Base-by-base conservation (phyloP, 148 eudicot species). In the Rhododendron griersonianum region DNA sequence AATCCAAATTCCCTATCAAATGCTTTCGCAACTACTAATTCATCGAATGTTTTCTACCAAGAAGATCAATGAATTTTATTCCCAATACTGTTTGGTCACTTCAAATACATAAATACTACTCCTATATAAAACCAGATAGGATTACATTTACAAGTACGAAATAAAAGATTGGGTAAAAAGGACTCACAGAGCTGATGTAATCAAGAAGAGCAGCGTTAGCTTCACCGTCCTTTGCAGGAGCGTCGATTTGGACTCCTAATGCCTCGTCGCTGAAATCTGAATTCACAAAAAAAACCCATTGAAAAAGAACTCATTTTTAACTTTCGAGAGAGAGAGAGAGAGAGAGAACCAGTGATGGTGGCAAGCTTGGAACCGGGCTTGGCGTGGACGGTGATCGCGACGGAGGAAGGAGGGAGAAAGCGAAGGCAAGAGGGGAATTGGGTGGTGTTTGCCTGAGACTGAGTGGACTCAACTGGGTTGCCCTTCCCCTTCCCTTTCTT, bases 151-250 rank as follows among this genome's bases (percentile, higher is more conserved):
- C 51, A 16, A 78, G 25, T 78, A 78, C 1, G 33, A 9, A 78
- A 11, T 23, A 39, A n/a, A 10, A 78, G 45, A 75, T 37, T 14
- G 79, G 47, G 39, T 25, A 30, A 80, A 33, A 79, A 10, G 16
- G 74, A 92, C 91, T 84, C 87, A 96, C 99, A 23, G 96, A 92
- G 91, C 96, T 92, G 61, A 96, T 94, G 87, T 91, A 96, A 78
- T 92, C 94, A 41, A 96, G 90, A 79, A 96, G 93, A 44, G 98
- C 98, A 14, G 98, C 93, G 82, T 96, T 96, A 59, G 99, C 99
- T 94, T 96, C 99, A 14, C 98, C 99, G 83, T 96, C 98, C 80
- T 93, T 90, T 19, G 98, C 95, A 48, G 98, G 99, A 2, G 99
- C 99, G 85, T 96, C 98, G 83, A 96, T 96, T 91, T 96, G 99